Base-by-base conservation (phyloP, 768 basidiomycete species). In the Boletus eberwhitei region DNA sequence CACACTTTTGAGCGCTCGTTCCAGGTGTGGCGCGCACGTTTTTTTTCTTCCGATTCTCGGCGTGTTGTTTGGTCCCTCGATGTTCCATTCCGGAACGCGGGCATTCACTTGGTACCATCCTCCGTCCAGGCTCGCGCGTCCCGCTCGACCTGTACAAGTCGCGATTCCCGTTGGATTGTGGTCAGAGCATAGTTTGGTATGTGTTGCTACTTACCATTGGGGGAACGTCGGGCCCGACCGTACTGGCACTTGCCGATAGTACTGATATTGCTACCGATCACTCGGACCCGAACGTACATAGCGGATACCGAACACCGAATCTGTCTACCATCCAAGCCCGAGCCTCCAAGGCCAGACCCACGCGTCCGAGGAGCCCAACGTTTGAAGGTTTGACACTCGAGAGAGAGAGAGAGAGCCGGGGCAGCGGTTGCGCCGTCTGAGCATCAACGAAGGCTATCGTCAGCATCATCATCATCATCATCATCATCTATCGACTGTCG, bases 401-500 rank as follows among this genome's bases (percentile, higher is more conserved):
- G n/a, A 40, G 9, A 16, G 29, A 13, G 39, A 37, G 19, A 40
- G 9, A 16, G 29, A 13, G 51, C 21, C 16, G 14, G 22, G 13
- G 26, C 9, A 2, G 19, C 16, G 36, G 36, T 16, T 1, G 22
- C 5, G 41, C 34, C 24, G 19, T 31, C 12, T 24, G 26, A 13
- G 29, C 21, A 57, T 57, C 54, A 22, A 37, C 35, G 2, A 29
- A 45, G 38, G 29, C 13, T 34, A 55, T 55, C 47, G 17, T 36
- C 8, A 19, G 9, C 24, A 45, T 32, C 21, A 31, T n/a, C 43
- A 36, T 9, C 43, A 32, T 3, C 31, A 32, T 1, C 31, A 32
- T 12, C 31, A 31, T 31, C 31, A 32, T 32, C 31, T 24, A 41
- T 55, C 44, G 35, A 8, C 31, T 11, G n/a, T 37, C 42, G 29